A percentile compares a stretch with the other conserved stretches of the same genome.
phyloP scores from a whole-genome alignment of 768 basidiomycete species.

The Boletus sensibilis region DNA sequence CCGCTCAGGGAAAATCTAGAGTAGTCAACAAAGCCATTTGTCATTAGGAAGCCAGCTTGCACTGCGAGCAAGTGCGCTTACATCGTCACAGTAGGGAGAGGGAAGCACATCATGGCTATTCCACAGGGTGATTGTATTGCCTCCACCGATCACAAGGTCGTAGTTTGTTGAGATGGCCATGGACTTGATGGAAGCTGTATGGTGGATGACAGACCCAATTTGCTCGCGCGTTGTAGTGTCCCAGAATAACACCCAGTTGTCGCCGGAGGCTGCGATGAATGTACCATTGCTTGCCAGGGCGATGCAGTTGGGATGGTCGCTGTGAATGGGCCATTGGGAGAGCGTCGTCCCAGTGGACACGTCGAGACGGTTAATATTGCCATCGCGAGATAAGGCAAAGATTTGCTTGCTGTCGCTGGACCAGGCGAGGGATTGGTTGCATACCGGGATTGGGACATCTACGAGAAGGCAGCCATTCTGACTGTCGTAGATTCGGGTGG shows the following conservation, averaged over 20 bases:
- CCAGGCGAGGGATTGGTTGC: not conserved
- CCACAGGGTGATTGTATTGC: not conserved
- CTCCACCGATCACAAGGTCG: not conserved
- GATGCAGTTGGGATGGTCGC: not conserved
- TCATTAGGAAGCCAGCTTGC: no score
- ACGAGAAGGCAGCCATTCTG: not conserved
- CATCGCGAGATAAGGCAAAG: not conserved
- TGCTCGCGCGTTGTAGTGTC: not conserved
- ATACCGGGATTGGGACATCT: not conserved
- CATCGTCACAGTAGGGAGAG: not conserved
- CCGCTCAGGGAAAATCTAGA: no score
- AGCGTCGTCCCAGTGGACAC: not conserved
- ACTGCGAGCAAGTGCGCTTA: not conserved
- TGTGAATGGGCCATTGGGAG: not conserved
- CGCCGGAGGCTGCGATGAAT: not conserved
- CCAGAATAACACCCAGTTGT: not conserved
- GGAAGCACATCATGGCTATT: not conserved
- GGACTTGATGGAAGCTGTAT: not conserved
- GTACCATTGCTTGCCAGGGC: not conserved
- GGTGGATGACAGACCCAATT: not conserved
- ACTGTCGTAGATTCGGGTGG: not conserved
- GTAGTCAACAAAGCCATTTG: no score
- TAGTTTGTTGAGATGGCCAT: constrained; percentile 1
- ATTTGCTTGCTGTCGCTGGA: not conserved
- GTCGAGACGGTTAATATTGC: not conserved